phyloP scores from a whole-genome alignment of 2,329 filamentous ascomycete species.

The Verticillium longisporum region DNA sequence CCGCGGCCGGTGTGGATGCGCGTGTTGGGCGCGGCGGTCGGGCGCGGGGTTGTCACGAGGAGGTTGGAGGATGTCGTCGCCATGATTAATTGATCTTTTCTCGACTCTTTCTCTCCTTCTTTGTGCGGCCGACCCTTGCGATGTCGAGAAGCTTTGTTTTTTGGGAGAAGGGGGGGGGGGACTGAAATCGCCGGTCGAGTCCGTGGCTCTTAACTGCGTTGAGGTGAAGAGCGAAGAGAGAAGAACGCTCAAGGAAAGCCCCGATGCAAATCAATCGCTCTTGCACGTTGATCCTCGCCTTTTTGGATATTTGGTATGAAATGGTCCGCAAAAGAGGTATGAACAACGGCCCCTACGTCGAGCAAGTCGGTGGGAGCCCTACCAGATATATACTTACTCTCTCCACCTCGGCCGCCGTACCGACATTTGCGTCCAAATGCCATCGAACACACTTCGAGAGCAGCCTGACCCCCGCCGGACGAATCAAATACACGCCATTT shows the following conservation, averaged over 20 bases:
- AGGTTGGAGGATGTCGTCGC: slow-evolving; percentile 33
- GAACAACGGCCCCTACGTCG: no score
- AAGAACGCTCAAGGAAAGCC: no score
- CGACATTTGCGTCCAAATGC: not conserved
- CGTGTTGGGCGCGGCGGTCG: slow-evolving; percentile 35
- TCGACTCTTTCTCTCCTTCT: no score
- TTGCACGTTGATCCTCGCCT: no score
- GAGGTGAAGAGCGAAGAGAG: not conserved
- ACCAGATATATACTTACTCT: no score
- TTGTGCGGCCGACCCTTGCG: no score
- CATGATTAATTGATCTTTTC: not conserved
- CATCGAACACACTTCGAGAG: not conserved
- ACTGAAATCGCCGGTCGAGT: no score
- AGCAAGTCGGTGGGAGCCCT: no score
- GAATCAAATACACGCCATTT: not conserved
- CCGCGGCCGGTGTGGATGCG: slow-evolving; percentile 49
- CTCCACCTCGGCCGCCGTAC: not conserved
- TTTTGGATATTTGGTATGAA: no score
- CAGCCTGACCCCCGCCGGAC: not conserved
- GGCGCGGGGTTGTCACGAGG: slow-evolving; percentile 41
- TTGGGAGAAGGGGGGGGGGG: no score
- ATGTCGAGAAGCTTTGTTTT: not conserved
- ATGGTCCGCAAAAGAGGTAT: no score
- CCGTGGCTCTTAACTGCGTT: not conserved
- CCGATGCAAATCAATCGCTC: no score